Conservation (phyloP, 768 basidiomycete genomes). For the Suillus plorans region DNA sequence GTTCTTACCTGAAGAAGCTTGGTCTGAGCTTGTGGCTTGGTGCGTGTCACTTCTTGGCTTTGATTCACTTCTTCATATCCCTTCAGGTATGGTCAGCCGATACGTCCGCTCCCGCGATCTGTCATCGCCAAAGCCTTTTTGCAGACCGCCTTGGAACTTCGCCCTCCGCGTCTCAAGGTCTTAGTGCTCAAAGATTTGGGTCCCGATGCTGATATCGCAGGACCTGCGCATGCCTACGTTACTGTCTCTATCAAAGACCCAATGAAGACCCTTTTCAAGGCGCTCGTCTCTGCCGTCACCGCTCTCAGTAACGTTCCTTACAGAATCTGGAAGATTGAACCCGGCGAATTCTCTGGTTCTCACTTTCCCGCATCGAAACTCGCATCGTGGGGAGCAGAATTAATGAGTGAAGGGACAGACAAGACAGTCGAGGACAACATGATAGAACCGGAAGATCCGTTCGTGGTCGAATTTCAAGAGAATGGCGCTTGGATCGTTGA, state of each 20-base stretch:
- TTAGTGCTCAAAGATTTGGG: constrained; percentile 40
- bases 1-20: constrained; percentile 70
- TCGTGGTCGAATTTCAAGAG: constrained; percentile 74
- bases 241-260: constrained; percentile 54
- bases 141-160: constrained; percentile 63
- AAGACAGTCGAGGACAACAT: constrained; percentile 58
- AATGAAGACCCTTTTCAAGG: constrained; percentile 40
- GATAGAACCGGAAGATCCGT: constrained; percentile 61
- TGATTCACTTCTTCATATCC: background rate
- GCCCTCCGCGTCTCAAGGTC: constrained; percentile 64
- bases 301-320: constrained; percentile 37
- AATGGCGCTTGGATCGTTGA: constrained; percentile 61
- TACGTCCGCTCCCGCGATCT: constrained; percentile 57
- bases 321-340: constrained; percentile 65
- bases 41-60: constrained; percentile 10
- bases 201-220: constrained; percentile 27
- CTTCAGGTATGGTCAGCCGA: constrained; percentile 69
- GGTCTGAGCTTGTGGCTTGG: constrained; percentile 71
- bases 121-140: constrained; percentile 63
- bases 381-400: constrained; percentile 32
- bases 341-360: constrained; percentile 32
- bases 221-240: constrained; percentile 35
- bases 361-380: constrained; percentile 29
- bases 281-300: constrained; percentile 40
- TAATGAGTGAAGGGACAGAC: constrained; percentile 43